phyloP scores from a whole-genome alignment of 2,329 filamentous ascomycete genomes.

The Sporothrix variecibatus region DNA sequence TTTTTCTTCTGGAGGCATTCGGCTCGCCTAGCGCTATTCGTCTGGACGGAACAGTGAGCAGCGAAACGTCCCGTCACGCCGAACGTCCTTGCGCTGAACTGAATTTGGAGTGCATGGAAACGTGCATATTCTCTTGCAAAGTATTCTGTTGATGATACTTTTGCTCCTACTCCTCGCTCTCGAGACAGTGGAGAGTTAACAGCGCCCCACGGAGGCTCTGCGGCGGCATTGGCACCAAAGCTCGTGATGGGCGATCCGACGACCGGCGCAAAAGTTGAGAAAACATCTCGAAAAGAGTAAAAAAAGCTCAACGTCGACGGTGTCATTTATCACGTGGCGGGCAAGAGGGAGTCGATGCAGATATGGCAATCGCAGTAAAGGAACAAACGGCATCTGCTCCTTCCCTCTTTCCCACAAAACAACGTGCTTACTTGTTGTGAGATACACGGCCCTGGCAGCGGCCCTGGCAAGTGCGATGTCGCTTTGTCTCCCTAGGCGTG shows the following conservation, averaged over 20 bases:
- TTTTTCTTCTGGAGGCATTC: too few species aligned
- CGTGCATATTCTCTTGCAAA: neutral
- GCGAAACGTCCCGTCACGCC: constrained; percentile 2
- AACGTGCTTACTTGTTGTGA: neutral
- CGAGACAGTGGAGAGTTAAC: too few species aligned
- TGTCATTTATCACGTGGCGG: constrained; percentile 2
- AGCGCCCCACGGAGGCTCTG: neutral
- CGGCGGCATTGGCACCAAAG: neutral
- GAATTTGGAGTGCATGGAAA: neutral
- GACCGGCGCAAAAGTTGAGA: neutral
- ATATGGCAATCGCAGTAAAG: neutral
- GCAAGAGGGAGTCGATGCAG: neutral
- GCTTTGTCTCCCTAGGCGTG: neutral
- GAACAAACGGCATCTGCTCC: neutral
- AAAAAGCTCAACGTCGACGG: neutral
- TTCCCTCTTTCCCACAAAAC: neutral
- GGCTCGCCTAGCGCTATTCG: neutral
- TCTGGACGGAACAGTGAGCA: neutral
- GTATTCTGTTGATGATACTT: neutral
- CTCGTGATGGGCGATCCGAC: neutral
- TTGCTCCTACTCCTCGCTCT: neutral
- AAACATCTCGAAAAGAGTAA: neutral
- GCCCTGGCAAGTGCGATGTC: neutral
- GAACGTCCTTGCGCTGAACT: neutral
- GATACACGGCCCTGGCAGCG: neutral